Base-by-base conservation (phyloP, 1,139 yeast genomes). In the Trichomonascaceae sp. region DNA sequence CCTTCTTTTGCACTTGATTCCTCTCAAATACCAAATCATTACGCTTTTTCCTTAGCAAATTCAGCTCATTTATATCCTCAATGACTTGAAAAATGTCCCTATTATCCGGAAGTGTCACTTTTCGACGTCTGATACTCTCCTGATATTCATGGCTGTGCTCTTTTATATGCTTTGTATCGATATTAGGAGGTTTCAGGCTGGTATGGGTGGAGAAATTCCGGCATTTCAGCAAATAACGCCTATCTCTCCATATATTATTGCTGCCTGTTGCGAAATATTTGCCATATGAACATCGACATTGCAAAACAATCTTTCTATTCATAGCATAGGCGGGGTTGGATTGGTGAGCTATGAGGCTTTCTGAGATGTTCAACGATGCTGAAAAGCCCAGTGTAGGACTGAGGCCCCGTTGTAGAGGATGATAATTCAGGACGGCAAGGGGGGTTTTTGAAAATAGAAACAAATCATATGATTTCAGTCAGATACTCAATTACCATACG, bases 91-190 rank as follows among this genome's bases (percentile, higher is more conserved):
- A 65, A 38, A 84, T 68, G 50, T 69, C 63, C 3, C 66, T 60
- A 6, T 70, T 52, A 53, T 67, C 47, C 51, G 68, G 57, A 53
- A 68, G 56, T 60, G 70, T 61, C 53, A 74, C 62, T 30, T 75
- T 73, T 58, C 93, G 73, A 53, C 78, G 69, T 3, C 61, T 59
- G 1, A 84, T 74, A n/a, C 84, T 77, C 1, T 72, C 73, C 30
- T 74, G 66, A 60, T 78, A 79, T 27, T 58, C 63, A 1, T 70
- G 70, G 1, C 76, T 61, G 44, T 77, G 70, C 1, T 65, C 63
- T 1, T 80, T 63, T 2, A 85, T 74, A 0, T 68, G 63, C 62
- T 77, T 80, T 54, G 81, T 68, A 61, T 84, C 83, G 58, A 75
- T 75, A 19, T 72, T 74, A 0, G 86, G 83, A 53, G 55, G 56